Percentiles rank a stretch among this genome's conserved stretches.
phyloP scores from a whole-genome alignment of 75 land plant genomes.

The Gnetum montanum region DNA sequence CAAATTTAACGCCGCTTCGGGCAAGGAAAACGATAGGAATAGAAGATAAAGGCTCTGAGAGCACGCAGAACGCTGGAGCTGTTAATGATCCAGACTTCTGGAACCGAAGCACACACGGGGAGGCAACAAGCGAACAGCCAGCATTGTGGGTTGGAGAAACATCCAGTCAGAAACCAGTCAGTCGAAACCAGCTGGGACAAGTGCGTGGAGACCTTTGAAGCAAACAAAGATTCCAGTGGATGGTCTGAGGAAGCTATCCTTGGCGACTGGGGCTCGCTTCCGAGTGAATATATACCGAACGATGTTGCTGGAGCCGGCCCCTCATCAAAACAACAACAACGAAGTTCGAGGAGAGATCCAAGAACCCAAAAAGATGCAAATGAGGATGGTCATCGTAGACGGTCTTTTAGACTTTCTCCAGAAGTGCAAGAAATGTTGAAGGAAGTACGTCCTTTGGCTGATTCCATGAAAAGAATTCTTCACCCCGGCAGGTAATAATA shows the following conservation, averaged over 20 bases:
- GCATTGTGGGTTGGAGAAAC: neutral
- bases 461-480: conserved; percentile 2
- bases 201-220: neutral
- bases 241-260: neutral
- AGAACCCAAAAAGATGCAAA: neutral
- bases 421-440: neutral
- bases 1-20: neutral
- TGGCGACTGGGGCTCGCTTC: too few species aligned
- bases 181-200: neutral
- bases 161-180: neutral
- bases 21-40: neutral
- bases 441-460: neutral
- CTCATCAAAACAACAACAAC: neutral
- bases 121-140: neutral
- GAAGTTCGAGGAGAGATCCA: neutral
- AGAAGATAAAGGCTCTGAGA: too few species aligned
- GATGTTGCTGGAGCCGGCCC: neutral
- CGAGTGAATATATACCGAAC: too few species aligned
- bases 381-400: too few species aligned
- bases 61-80: too few species aligned
- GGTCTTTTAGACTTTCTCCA: neutral
- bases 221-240: too few species aligned
- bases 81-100: too few species aligned
- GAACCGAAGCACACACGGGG: too few species aligned
- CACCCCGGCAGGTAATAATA: conserved; percentile 2